Evolutionary conservation across 2,329 filamentous ascomycete genomes (phyloP), one percentile per base, ranked within the genome.

Genomic region (Emmonsiellopsis sp.): DNA sequence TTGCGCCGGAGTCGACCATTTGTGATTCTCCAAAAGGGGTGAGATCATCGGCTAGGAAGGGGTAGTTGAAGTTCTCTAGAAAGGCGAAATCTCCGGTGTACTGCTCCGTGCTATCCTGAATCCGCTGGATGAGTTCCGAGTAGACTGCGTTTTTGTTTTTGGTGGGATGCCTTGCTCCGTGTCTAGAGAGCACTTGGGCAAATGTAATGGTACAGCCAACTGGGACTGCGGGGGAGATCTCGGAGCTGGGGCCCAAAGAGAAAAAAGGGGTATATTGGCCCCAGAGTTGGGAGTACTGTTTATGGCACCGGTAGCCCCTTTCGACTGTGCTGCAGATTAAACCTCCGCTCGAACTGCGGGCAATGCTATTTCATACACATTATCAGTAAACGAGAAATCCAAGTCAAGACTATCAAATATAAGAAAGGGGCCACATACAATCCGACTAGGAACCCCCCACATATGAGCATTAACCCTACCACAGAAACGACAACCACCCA

Each of bases 261-360:
- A 87, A 95, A 72, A 83, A 94, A 1, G 90, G 88, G 15, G 89
- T 86, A 68, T 95, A 95, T 67, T 92, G 89, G 53, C 90, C 91
- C 89, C 89, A 95, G 53, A 76, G 79, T 59, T 83, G 85, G 1
- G 83, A 81, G 44, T 85, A 77, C 34, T 78, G 67, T 3, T 79
- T 69, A 47, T 77, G 75, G 68, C 86, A 90, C 58, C 80, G 78
- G 67, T 83, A 87, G 55, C 84, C 84, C 38, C 73, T 58, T 42
- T 76, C 64, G 37, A 79, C 68, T 5, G 74, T 76, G 63, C 81
- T 79, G 69, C 82, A 85, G 10, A 63, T 58, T 31, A 45, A 10
- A 13, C 35, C 34, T 15, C 42, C 31, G n/a, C 41, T 20, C 26
- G 30, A 44, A 45, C 13, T 40, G 8, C 26, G 16, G 11, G 20